Percentiles rank a stretch among this genome's conserved stretches.
These are phyloP conservation scores for Calocybe cyanea DNA, from an alignment of 768 basidiomycete species.

Conservation along the genomic window DNA sequence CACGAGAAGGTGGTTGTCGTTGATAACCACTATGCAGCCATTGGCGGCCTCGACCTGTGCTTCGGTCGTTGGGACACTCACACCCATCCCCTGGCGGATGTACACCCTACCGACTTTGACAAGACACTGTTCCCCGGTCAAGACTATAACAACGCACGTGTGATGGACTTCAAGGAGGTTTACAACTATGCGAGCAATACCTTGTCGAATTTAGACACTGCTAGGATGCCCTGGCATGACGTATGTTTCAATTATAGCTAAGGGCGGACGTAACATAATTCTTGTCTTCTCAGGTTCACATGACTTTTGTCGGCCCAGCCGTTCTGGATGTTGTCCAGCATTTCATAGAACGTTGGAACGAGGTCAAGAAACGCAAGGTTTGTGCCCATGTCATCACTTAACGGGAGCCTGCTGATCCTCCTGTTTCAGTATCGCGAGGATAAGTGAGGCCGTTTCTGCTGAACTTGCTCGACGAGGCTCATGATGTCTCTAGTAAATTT, in stretches of 20 bases:
- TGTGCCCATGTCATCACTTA: constrained; percentile 5
- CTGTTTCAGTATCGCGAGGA: constrained; percentile 38
- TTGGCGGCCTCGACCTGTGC: constrained; percentile 94
- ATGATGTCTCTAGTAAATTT: constrained; percentile 34
- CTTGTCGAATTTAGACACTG: constrained; percentile 61
- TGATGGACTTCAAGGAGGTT: constrained; percentile 83
- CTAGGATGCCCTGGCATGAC: constrained; percentile 96
- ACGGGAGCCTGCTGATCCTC: background rate
- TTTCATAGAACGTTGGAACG: constrained; percentile 91
- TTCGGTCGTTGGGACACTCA: constrained; percentile 98
- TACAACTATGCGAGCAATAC: constrained; percentile 69
- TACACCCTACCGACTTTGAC: constrained; percentile 81
- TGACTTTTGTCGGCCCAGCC: constrained; percentile 75
- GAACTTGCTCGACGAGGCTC: background rate
- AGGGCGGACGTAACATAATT: background rate
- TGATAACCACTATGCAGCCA: constrained; percentile 80
- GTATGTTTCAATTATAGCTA: constrained; percentile 36
- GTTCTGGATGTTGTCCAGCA: constrained; percentile 93
- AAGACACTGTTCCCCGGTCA: constrained; percentile 89
- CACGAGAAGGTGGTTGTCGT: constrained; percentile 88
- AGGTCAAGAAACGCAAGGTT: constrained; percentile 79
- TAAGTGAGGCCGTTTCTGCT: constrained; percentile 31
- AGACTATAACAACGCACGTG: constrained; percentile 90
- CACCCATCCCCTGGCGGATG: constrained; percentile 87
- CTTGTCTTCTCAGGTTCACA: constrained; percentile 55